Evolutionary conservation across 1,284 basidiomycete species (phyloP), one percentile per base, ranked within the genome.

Genomic region (Microbotryomycetes sp.): DNA sequence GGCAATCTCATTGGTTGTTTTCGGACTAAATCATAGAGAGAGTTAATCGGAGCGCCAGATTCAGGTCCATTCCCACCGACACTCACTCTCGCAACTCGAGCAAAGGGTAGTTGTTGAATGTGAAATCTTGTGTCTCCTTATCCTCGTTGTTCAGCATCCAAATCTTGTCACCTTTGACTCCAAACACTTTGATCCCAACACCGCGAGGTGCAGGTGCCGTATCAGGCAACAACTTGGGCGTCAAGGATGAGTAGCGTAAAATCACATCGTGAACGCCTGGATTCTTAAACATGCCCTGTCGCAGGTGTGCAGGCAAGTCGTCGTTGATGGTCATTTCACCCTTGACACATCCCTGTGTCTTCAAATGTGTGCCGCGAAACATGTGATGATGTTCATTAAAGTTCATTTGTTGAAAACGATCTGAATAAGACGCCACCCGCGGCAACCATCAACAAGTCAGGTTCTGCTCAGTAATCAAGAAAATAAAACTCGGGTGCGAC

Each of bases 131-230:
- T 31, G 71, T 72, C 58, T 69, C 50, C 23, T 68, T 70, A 54
- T 72, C 68, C 47, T 60, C 61, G 28, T 57, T 59, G 19, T 42
- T 42, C 36, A 42, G 19, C 36, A 12, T 42, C 62, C 62, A 63
- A 23, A 63, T 53, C 48, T 63, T 59, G 32, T 59, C 57, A 4
- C 70, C 69, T 29, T 67, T 63, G 6, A 70, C 64, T 23, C 60
- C 56, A 54, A 73, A 73, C 22, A 71, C 63, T 59, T 73, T 73
- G 49, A 73, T 60, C 2, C 72, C 72, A 16, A 73, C 56, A 15
- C 72, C 72, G 9, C 71, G 66, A 0, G 72, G 72, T 23, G 70
- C 70, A n/a, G 70, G 71, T 1, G 68, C 53, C 46, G 65, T 69
- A 52, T 73, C 72, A 15, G 67, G 65, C 30, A 72, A 65, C n/a